phyloP scores from a whole-genome alignment of 106 monocot genomes.

The Triglochin maritima region DNA sequence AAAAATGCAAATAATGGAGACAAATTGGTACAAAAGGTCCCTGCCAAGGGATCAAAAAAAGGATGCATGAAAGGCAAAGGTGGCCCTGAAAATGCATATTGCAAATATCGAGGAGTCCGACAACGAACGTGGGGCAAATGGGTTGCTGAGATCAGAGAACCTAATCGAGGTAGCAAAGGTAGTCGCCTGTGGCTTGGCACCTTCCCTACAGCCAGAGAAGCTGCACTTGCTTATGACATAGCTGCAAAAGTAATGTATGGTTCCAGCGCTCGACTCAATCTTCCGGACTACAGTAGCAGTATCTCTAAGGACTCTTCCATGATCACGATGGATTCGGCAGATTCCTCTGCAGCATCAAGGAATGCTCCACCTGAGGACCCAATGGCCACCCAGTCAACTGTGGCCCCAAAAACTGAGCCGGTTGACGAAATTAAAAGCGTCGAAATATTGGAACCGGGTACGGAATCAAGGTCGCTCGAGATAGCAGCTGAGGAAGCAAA shows the following conservation, averaged over 20 bases:
- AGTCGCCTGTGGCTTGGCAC: constrained; percentile 79
- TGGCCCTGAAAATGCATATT: constrained; percentile 61
- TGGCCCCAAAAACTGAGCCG: background rate
- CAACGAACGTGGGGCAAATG: constrained; percentile 92
- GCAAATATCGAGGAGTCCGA: constrained; percentile 65
- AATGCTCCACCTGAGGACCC: background rate
- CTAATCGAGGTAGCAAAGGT: constrained; percentile 45
- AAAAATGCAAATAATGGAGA: background rate
- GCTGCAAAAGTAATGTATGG: constrained; percentile 80
- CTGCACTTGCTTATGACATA: constrained; percentile 68
- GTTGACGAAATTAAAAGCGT: background rate
- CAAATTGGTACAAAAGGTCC: constrained; percentile 18
- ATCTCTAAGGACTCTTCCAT: background rate
- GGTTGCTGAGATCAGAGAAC: constrained; percentile 88
- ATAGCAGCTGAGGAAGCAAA: background rate
- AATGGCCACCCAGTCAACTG: background rate
- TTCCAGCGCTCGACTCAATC: constrained; percentile 46
- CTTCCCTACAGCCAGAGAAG: constrained; percentile 47
- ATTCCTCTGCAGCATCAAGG: constrained; percentile 11
- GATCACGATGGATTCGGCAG: background rate
- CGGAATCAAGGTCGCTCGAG: background rate
- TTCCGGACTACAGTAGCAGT: constrained; percentile 8
- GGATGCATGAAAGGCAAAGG: constrained; percentile 86
- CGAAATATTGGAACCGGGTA: background rate
- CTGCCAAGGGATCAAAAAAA: constrained; percentile 76